phyloP scores from a whole-genome alignment of 2,329 filamentous ascomycete genomes.

The Truncatella angustata region DNA sequence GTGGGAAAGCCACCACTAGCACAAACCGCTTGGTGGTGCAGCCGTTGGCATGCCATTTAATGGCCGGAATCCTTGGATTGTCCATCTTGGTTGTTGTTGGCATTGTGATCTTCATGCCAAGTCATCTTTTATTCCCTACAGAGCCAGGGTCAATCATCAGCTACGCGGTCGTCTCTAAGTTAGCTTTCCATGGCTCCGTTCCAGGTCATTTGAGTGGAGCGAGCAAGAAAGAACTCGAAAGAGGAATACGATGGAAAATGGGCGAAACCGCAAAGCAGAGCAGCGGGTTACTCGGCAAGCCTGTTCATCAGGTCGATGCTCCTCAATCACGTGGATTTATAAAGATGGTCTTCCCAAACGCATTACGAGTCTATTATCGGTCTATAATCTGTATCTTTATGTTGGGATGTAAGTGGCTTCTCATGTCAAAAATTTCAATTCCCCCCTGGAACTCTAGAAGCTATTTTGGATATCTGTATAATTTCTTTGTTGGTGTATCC shows the following conservation, averaged over 20 bases:
- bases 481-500: too few species aligned
- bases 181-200: background rate
- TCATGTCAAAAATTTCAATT: too few species aligned
- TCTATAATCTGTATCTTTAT: background rate
- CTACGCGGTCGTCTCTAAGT: background rate
- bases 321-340: too few species aligned
- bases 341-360: background rate
- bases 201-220: background rate
- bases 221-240: background rate
- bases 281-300: too few species aligned
- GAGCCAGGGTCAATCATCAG: conserved; percentile 5
- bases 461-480: too few species aligned
- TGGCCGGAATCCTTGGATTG: conserved; percentile 3
- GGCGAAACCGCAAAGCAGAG: background rate
- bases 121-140: background rate
- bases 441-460: too few species aligned
- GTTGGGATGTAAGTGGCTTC: background rate
- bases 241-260: background rate
- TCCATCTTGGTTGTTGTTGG: background rate
- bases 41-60: background rate
- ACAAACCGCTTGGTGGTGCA: conserved; percentile 7
- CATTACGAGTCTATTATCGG: background rate
- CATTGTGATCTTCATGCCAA: background rate
- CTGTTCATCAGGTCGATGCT: too few species aligned
- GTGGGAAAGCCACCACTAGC: background rate